These are phyloP conservation scores for Pleurotus tuber-regium DNA, from an alignment of 768 basidiomycete genomes.

Conservation along the genomic window DNA sequence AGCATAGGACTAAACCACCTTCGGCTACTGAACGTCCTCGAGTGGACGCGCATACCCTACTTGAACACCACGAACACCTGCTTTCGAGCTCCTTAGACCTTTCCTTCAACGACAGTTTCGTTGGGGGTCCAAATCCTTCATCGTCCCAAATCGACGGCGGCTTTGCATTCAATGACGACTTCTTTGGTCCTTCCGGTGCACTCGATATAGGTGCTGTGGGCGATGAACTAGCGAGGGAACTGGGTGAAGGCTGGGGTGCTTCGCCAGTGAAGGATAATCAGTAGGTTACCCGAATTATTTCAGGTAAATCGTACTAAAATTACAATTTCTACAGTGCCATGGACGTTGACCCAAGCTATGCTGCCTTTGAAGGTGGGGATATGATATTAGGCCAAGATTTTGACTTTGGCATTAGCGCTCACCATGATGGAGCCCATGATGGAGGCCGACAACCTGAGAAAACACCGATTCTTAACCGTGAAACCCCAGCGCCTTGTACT, in stretches of 20 bases:
- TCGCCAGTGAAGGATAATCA: conserved; percentile 27
- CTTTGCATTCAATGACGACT: conserved; percentile 52
- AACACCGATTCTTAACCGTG: too few species aligned
- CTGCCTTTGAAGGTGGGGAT: conserved; percentile 13
- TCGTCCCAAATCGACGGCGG: conserved; percentile 53
- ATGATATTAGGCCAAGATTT: too few species aligned
- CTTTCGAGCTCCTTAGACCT: conserved; percentile 64
- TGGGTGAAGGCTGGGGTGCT: conserved; percentile 68
- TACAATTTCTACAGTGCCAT: conserved; percentile 10
- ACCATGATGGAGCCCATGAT: conserved; percentile 23
- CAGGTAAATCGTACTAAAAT: conserved; percentile 4
- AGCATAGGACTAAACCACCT: conserved; percentile 22
- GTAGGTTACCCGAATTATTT: conserved; percentile 14
- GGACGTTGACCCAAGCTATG: conserved; percentile 17
- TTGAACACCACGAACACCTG: conserved; percentile 67
- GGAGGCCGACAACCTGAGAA: not conserved
- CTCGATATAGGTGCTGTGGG: conserved; percentile 60
- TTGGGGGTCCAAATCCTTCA: conserved; percentile 35
- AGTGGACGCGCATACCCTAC: conserved; percentile 59
- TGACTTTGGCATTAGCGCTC: conserved; percentile 20
- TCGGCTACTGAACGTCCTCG: conserved; percentile 40
- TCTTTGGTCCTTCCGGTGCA: conserved; percentile 50
- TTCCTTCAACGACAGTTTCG: conserved; percentile 46
- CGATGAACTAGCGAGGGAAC: conserved; percentile 72
- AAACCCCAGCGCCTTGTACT: too few species aligned